These are phyloP conservation scores for Lactifluus piperatus DNA, from an alignment of 768 basidiomycete genomes.

Conservation along the genomic window DNA sequence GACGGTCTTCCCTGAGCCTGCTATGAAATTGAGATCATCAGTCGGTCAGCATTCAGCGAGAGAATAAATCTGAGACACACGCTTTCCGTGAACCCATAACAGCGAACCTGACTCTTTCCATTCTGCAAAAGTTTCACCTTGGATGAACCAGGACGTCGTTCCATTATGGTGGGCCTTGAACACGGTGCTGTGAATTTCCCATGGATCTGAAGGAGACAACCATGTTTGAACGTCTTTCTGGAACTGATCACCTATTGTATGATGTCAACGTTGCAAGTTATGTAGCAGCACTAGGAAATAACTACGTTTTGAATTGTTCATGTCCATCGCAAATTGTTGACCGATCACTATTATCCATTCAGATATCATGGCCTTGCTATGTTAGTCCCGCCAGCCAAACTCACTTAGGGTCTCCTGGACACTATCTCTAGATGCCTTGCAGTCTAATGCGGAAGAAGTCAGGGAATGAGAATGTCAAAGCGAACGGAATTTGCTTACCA, in stretches of 20 bases:
- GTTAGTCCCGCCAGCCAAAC: not conserved
- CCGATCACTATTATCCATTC: not conserved
- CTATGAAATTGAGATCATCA: not conserved
- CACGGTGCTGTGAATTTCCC: not conserved
- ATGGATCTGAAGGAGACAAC: not conserved
- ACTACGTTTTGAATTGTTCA: not conserved
- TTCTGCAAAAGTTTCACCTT: not conserved
- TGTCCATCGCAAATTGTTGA: not conserved
- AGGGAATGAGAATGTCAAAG: not conserved
- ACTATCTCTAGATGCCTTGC: not conserved
- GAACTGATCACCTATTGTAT: not conserved
- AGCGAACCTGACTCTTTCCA: not conserved
- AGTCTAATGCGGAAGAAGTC: not conserved
- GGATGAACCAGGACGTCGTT: not conserved
- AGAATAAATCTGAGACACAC: not conserved
- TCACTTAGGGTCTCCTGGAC: not conserved
- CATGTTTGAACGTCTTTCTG: not conserved
- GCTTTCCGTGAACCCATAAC: constrained; percentile 1
- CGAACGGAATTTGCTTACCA: not conserved
- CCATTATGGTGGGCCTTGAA: not conserved
- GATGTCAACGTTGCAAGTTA: not conserved
- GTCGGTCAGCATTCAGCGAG: not conserved
- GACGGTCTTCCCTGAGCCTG: too few relatives aligned
- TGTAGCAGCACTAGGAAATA: not conserved
- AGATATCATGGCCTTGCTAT: not conserved